Conservation (phyloP, 2,329 filamentous ascomycete genomes). For the Alternaria gansuensis region DNA sequence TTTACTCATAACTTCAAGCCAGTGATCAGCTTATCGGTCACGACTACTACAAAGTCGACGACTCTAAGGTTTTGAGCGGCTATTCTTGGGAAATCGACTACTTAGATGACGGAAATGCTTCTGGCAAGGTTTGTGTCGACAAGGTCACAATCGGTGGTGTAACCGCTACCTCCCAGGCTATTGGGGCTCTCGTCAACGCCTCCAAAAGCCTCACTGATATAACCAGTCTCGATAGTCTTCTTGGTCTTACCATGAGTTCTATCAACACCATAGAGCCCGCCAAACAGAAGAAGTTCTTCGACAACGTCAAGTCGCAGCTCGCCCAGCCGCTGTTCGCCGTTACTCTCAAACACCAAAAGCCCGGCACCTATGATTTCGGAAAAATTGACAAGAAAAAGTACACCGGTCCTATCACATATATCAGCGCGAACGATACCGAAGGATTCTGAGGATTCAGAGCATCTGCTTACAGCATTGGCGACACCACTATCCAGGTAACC, state of each 20-base stretch:
- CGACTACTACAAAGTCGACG: constrained; percentile 63
- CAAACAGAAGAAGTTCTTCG: constrained; percentile 67
- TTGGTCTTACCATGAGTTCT: constrained; percentile 67
- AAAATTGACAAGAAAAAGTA: constrained; percentile 68
- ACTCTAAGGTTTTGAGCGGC: constrained; percentile 59
- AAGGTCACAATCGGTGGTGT: constrained; percentile 69
- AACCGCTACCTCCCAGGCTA: constrained; percentile 67
- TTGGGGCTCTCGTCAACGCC: constrained; percentile 70
- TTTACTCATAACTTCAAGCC: constrained; percentile 68
- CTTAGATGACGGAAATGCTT: constrained; percentile 70
- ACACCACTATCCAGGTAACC: constrained; percentile 49
- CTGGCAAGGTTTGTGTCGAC: constrained; percentile 72
- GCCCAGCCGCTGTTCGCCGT: constrained; percentile 66
- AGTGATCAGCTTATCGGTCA: constrained; percentile 63
- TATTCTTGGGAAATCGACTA: constrained; percentile 69
- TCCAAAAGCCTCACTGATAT: constrained; percentile 64
- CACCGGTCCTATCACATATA: constrained; percentile 66
- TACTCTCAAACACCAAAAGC: constrained; percentile 61
- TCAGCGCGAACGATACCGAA: constrained; percentile 64
- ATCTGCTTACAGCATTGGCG: constrained; percentile 65
- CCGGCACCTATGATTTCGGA: constrained; percentile 65
- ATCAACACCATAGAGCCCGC: constrained; percentile 66
- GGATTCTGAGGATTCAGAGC: constrained; percentile 71
- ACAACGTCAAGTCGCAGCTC: constrained; percentile 64
- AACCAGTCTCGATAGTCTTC: constrained; percentile 65